phyloP scores from a whole-genome alignment of 208 protist species.

The Wallacemonas sp. region DNA sequence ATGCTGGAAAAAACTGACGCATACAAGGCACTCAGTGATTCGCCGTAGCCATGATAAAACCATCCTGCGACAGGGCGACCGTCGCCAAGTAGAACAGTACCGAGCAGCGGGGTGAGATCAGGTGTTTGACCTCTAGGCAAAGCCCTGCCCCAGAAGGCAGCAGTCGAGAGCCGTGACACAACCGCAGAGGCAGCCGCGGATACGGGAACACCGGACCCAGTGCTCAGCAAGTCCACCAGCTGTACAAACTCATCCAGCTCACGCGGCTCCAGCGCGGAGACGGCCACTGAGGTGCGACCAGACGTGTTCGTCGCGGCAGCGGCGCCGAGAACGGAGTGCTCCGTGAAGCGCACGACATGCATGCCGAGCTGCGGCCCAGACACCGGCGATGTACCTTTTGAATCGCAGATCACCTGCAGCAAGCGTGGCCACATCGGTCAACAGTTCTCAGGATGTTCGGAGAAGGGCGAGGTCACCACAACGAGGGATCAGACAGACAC shows the following conservation, averaged over 20 bases:
- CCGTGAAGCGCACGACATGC: too few species aligned
- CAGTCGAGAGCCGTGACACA: neutral
- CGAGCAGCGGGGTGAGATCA: conserved; percentile 29
- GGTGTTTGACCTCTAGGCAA: too few species aligned
- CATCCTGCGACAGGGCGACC: conserved; percentile 34
- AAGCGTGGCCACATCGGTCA: too few species aligned
- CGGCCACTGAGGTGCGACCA: neutral
- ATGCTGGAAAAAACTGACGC: neutral
- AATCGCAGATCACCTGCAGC: too few species aligned
- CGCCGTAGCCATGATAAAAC: conserved; percentile 27
- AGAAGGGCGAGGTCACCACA: too few species aligned
- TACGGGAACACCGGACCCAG: neutral
- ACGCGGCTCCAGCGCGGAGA: conserved; percentile 9
- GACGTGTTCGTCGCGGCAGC: too few species aligned
- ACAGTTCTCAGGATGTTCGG: too few species aligned
- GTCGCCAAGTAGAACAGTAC: conserved; percentile 41
- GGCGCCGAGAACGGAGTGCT: too few species aligned
- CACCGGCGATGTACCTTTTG: too few species aligned
- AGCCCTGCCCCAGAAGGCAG: neutral
- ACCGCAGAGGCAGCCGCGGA: neutral
- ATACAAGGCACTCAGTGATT: neutral
- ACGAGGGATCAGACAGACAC: too few species aligned
- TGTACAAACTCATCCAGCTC: conserved; percentile 8
- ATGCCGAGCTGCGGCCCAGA: too few species aligned
- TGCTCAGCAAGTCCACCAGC: neutral